Conservation (phyloP, 805 yeast species). For the Candida qinlingensis region DNA sequence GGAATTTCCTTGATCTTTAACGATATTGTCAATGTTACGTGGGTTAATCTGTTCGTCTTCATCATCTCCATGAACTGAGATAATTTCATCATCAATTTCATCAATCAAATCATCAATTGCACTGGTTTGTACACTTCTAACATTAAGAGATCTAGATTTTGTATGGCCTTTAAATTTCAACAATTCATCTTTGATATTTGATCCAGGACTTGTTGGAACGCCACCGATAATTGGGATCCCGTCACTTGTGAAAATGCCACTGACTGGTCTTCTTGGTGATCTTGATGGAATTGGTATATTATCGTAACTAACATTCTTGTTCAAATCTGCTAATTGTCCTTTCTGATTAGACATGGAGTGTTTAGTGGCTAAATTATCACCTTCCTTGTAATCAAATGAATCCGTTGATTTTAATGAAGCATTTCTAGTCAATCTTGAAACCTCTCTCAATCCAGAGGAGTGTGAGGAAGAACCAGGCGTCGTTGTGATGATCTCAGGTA, state of each 20-base stretch:
- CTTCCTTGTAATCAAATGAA: slow-evolving; percentile 19
- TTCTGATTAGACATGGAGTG: background rate
- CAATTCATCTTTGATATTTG: slow-evolving; percentile 1
- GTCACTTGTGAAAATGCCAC: background rate
- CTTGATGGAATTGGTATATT: slow-evolving; percentile 23
- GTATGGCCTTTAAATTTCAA: slow-evolving; percentile 1
- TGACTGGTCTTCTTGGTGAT: slow-evolving; percentile 25
- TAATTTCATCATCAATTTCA: slow-evolving; percentile 10
- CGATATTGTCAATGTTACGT: background rate
- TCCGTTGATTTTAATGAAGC: slow-evolving; percentile 9
- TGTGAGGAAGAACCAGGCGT: background rate
- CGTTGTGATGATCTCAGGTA: background rate
- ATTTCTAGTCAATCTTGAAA: background rate
- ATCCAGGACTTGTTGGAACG: slow-evolving; percentile 3
- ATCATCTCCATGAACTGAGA: background rate
- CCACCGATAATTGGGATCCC: background rate
- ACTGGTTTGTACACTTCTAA: background rate
- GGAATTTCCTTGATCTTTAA: background rate
- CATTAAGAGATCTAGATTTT: slow-evolving; percentile 1
- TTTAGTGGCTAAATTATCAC: slow-evolving; percentile 4
- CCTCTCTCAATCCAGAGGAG: background rate
- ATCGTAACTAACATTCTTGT: background rate
- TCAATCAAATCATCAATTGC: slow-evolving; percentile 11
- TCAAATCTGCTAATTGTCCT: background rate
- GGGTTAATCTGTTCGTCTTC: background rate